Evolutionary conservation across 768 basidiomycete genomes (phyloP), one percentile per base, ranked within the genome.

Genomic region (Gloeopeniophorella convolvens): DNA sequence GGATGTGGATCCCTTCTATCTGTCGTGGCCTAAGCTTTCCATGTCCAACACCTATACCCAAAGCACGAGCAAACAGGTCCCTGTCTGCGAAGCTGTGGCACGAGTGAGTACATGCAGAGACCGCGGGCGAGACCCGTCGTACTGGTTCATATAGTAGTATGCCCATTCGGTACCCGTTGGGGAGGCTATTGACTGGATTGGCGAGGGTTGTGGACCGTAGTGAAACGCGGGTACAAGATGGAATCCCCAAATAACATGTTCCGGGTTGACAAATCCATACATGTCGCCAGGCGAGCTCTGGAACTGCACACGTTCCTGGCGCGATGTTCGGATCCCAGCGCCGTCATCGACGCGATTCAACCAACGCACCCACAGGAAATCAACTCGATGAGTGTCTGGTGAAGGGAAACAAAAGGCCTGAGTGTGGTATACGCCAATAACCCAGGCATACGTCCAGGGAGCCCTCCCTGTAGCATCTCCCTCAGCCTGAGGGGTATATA

Each of bases 201-300:
- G 26, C 15, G 8, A 21, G 3, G 60, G 4, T 50, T 32, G 2
- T 51, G 55, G 5, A 43, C 45, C 15, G 23, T 36, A 0, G 3
- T 21, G 23, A 40, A 73, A 77, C 0, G 60, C 70, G 0, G 75
- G 76, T 8, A 77, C 65, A 1, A 78, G 51, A 50, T 79, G 75
- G 2, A 55, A 61, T 0, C 61, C 68, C 0, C 68, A 59, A 24
- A 79, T 55, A 2, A 79, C 66, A 0, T 60, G 54, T 1, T 51
- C 45, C 0, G 77, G 77, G 55, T 78, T 66, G 0, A 78, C 18
- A 37, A 79, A 78, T 0, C 74, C 69, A 48, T 75, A 78, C 3
- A 69, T 63, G 0, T 37, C 33, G 0, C 4, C 4, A 12, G 60
- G 39, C 5, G 54, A 41, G 2, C 62, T 49, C 0, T 76, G 51